phyloP scores from a whole-genome alignment of 2,329 filamentous ascomycete genomes.

The Beauveria sp. region DNA sequence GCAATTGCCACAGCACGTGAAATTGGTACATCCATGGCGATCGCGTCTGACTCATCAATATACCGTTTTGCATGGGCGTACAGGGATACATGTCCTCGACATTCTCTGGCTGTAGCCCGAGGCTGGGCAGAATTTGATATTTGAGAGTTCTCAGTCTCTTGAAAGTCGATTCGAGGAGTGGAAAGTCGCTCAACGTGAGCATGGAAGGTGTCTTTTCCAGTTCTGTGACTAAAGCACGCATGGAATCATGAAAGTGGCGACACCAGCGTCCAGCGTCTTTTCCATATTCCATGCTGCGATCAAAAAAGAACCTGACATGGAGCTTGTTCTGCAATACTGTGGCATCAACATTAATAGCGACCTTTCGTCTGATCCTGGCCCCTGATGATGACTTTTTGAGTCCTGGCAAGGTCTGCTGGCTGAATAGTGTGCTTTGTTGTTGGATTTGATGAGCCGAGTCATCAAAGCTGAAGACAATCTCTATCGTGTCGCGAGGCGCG shows the following conservation, averaged over 20 bases:
- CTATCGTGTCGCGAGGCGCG: neutral
- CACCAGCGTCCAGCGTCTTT: neutral
- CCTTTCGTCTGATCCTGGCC: rapidly evolving
- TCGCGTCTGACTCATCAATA: neutral
- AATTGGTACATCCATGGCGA: neutral
- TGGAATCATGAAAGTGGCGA: neutral
- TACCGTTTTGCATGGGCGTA: neutral
- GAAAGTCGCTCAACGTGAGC: neutral
- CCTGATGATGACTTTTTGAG: neutral
- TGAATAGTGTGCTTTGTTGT: neutral
- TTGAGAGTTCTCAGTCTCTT: neutral
- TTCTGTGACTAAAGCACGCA: neutral
- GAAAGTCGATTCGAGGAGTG: neutral
- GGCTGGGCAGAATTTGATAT: neutral
- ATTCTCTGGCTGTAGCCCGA: neutral
- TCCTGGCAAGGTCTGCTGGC: neutral
- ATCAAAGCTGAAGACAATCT: neutral
- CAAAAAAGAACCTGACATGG: neutral
- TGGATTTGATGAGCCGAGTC: neutral
- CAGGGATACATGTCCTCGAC: neutral
- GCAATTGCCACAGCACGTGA: neutral
- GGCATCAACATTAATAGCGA: neutral
- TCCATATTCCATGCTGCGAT: neutral
- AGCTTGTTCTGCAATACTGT: neutral
- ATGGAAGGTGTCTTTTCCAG: neutral